Conservation (phyloP, 176 grass and related monocot genomes). For the Chloris gayana region DNA sequence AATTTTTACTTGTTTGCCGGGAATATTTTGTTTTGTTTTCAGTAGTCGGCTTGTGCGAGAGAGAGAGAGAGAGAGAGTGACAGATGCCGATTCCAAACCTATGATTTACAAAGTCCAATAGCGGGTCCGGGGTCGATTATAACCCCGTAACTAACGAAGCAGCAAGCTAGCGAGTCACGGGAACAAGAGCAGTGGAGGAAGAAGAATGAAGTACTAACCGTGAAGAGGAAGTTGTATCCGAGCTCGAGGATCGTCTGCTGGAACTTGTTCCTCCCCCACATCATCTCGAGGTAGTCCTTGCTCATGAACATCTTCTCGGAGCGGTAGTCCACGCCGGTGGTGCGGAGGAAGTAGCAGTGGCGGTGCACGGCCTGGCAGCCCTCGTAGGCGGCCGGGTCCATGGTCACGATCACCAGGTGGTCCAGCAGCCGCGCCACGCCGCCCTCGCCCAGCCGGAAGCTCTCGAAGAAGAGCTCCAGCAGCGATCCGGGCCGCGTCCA, state of each 20-base stretch:
- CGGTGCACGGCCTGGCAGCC: constrained; percentile 60
- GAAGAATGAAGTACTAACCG: neutral
- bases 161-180: too few species aligned
- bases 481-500: constrained; percentile 48
- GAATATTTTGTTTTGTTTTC: too few species aligned
- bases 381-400: constrained; percentile 47
- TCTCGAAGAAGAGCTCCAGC: constrained; percentile 60
- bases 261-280: constrained; percentile 59
- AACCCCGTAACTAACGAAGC: too few species aligned
- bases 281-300: constrained; percentile 58
- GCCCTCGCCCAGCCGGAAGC: constrained; percentile 52
- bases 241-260: constrained; percentile 60
- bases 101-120: too few species aligned
- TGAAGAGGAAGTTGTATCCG: constrained; percentile 77
- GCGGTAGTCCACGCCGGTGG: constrained; percentile 33
- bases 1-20: too few species aligned
- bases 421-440: constrained; percentile 40
- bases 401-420: constrained; percentile 67
- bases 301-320: constrained; percentile 47
- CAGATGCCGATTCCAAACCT: too few species aligned
- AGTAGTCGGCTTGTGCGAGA: too few species aligned
- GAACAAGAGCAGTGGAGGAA: too few species aligned
- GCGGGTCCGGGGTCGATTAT: too few species aligned
- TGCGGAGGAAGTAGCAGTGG: constrained; percentile 63
- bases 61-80: too few species aligned